Conservation (phyloP, 768 basidiomycete species). For the Cytidiella melzeri region DNA sequence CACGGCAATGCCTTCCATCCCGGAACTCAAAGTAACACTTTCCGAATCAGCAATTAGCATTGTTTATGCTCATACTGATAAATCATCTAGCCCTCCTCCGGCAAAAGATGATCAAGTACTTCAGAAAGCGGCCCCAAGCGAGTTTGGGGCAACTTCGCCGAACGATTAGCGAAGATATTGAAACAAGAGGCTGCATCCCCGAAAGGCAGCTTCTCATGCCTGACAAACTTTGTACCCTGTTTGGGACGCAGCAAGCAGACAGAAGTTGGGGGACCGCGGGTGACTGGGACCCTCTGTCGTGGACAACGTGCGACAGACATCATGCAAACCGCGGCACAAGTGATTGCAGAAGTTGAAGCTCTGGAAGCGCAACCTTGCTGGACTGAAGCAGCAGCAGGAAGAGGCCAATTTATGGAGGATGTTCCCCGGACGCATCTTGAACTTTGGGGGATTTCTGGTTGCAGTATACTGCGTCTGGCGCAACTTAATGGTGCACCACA, state of each 20-base stretch:
- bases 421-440: slow-evolving; percentile 45
- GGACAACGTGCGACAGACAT: too few species aligned
- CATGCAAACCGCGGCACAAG: slow-evolving; percentile 39
- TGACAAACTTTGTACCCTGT: slow-evolving; percentile 43
- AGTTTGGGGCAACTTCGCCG: slow-evolving; percentile 50
- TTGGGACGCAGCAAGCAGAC: slow-evolving; percentile 40
- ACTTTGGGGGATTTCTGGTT: slow-evolving; percentile 45
- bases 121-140: slow-evolving; percentile 52
- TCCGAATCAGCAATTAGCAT: too few species aligned
- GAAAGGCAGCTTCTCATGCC: slow-evolving; percentile 34
- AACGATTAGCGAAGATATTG: slow-evolving; percentile 31
- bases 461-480: slow-evolving; percentile 64
- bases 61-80: neutral
- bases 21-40: slow-evolving; percentile 19
- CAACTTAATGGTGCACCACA: slow-evolving; percentile 55
- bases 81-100: slow-evolving; percentile 1
- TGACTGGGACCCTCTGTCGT: too few species aligned
- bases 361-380: slow-evolving; percentile 54
- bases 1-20: too few species aligned
- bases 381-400: slow-evolving; percentile 43
- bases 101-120: slow-evolving; percentile 49
- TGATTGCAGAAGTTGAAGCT: slow-evolving; percentile 57
- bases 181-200: slow-evolving; percentile 20
- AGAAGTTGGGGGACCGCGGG: too few species aligned
- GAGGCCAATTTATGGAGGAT: slow-evolving; percentile 46